These are phyloP conservation scores for Mycena rebaudengoi DNA, from an alignment of 768 basidiomycete species.

Conservation along the genomic window DNA sequence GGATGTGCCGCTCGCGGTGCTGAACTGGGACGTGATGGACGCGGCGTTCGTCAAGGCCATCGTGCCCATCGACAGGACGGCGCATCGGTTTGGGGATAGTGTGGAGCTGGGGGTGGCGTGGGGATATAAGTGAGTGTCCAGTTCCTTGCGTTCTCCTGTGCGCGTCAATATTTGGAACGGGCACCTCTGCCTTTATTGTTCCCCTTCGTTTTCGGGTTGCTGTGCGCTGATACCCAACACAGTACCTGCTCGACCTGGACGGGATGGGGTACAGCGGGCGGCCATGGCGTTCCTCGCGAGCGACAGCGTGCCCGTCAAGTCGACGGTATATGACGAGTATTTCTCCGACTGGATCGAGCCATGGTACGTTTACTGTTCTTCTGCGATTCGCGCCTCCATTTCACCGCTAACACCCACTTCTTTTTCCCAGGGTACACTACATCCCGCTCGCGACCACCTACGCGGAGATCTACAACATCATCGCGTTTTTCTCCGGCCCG, in stretches of 20 bases:
- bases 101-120: conserved; percentile 89
- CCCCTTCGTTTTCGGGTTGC: no score
- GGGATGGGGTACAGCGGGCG: conserved; percentile 95
- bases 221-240: not conserved
- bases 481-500: conserved; percentile 92
- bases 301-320: conserved; percentile 90
- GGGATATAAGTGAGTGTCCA: conserved; percentile 72
- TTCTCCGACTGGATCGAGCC: conserved; percentile 93
- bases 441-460: conserved; percentile 91
- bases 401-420: not conserved
- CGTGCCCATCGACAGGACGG: conserved; percentile 66
- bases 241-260: conserved; percentile 88
- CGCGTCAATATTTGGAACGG: no score
- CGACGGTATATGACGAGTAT: conserved; percentile 91
- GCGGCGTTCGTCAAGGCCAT: conserved; percentile 84
- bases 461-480: conserved; percentile 92
- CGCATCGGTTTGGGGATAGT: conserved; percentile 76
- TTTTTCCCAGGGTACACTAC: conserved; percentile 80
- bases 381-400: not conserved
- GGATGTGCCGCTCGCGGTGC: conserved; percentile 59
- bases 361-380: conserved; percentile 52
- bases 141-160: not conserved
- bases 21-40: conserved; percentile 89
- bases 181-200: no score
- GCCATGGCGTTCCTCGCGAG: conserved; percentile 84